Percentiles rank a stretch among this genome's conserved stretches.
Evolutionary conservation across 2,329 filamentous ascomycete species (phyloP).

Genomic region (Paecilomyces niveus): DNA sequence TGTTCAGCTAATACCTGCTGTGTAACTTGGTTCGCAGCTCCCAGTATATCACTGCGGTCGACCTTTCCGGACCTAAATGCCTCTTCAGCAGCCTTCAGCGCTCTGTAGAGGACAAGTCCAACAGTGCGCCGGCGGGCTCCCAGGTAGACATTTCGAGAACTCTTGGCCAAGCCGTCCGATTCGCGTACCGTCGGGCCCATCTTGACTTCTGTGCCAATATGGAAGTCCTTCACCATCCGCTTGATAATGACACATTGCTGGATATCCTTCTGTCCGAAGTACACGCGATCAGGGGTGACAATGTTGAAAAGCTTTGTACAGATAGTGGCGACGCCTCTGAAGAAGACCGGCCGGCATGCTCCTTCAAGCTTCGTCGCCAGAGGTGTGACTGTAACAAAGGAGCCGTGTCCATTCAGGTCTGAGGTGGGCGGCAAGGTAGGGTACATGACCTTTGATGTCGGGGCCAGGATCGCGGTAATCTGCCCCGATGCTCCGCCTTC

Average conservation of each 20-base stretch:
- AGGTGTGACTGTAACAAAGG: constrained; percentile 86
- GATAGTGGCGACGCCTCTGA: constrained; percentile 90
- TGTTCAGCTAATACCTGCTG: constrained; percentile 54
- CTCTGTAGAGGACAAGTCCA: constrained; percentile 64
- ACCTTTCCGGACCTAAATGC: constrained; percentile 52
- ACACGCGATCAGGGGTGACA: constrained; percentile 67
- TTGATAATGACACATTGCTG: constrained; percentile 91
- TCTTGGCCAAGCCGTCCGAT: constrained; percentile 76
- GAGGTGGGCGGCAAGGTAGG: constrained; percentile 69
- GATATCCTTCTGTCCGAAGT: constrained; percentile 97
- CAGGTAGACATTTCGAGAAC: constrained; percentile 89
- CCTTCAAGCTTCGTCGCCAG: constrained; percentile 77
- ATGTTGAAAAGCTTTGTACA: constrained; percentile 93
- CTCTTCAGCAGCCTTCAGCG: constrained; percentile 63
- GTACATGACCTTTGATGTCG: constrained; percentile 78
- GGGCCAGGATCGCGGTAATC: constrained; percentile 79
- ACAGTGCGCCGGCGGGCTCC: constrained; percentile 64
- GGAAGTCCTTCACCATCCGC: constrained; percentile 80
- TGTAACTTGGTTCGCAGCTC: constrained; percentile 58
- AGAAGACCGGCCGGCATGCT: constrained; percentile 81
- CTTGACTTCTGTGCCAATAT: constrained; percentile 66
- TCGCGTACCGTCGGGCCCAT: constrained; percentile 72
- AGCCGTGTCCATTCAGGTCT: constrained; percentile 68
- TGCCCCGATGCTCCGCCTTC: constrained; percentile 1
- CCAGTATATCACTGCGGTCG: constrained; percentile 61